phyloP scores from a whole-genome alignment of 805 yeast species.

The Novakomyces olei region DNA sequence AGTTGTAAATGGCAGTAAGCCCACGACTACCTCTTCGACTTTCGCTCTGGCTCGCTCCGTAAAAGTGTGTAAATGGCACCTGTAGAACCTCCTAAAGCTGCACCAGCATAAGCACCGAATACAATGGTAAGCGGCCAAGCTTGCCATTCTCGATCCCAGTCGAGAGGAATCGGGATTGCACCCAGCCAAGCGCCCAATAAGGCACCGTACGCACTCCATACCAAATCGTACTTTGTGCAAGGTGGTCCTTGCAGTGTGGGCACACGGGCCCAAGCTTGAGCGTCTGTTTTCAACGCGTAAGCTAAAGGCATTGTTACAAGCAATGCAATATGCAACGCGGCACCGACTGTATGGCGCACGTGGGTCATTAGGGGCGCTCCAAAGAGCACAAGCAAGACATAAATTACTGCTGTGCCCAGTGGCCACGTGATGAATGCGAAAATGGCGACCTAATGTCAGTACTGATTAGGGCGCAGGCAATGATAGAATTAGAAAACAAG shows the following conservation, averaged over 20 bases:
- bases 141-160: conserved; percentile 98
- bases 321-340: conserved; percentile 39
- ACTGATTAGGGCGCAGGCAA: too few relatives aligned
- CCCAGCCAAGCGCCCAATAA: conserved; percentile 74
- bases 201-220: conserved; percentile 21
- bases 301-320: conserved; percentile 45
- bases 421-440: too few relatives aligned
- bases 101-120: conserved; percentile 58
- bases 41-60: too few relatives aligned
- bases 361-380: conserved; percentile 59
- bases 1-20: too few relatives aligned
- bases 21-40: too few relatives aligned
- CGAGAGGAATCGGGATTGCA: conserved; percentile 80
- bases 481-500: too few relatives aligned
- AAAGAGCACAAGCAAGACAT: conserved; percentile 30
- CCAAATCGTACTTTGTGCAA: conserved; percentile 16
- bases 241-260: conserved; percentile 14
- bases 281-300: conserved; percentile 29
- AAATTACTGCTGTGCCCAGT: conserved; percentile 13
- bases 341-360: conserved; percentile 31
- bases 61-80: too few relatives aligned
- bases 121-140: conserved; percentile 80
- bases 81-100: conserved; percentile 33
- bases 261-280: conserved; percentile 22
- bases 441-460: too few relatives aligned